Conservation (phyloP, 2,329 filamentous ascomycete genomes). For the Arthrobotrys sphaeroides region DNA sequence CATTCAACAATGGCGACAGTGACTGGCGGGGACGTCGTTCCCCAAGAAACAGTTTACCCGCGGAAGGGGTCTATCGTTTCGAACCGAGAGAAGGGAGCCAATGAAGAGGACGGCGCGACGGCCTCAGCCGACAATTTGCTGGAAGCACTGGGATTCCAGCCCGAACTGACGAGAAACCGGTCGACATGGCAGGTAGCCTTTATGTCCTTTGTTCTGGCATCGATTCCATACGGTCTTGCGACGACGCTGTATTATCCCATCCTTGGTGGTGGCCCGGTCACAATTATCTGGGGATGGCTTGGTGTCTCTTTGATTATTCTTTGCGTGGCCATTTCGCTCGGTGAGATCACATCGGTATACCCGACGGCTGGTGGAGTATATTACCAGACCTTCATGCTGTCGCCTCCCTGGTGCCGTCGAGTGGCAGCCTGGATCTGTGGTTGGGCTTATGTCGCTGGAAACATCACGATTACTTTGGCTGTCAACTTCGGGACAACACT, state of each 20-base stretch:
- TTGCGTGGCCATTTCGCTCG: slow-evolving; percentile 75
- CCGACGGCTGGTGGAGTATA: slow-evolving; percentile 82
- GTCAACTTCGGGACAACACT: slow-evolving; percentile 77
- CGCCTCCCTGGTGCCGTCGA: slow-evolving; percentile 69
- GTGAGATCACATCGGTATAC: slow-evolving; percentile 79
- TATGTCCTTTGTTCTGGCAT: slow-evolving; percentile 79
- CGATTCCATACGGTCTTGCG: slow-evolving; percentile 77
- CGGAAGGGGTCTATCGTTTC: slow-evolving; percentile 38
- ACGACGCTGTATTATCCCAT: slow-evolving; percentile 76
- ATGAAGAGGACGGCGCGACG: slow-evolving; percentile 15
- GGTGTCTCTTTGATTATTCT: slow-evolving; percentile 74
- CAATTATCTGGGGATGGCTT: slow-evolving; percentile 78
- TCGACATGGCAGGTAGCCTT: slow-evolving; percentile 76
- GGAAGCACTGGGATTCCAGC: slow-evolving; percentile 72
- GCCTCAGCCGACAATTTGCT: slow-evolving; percentile 70
- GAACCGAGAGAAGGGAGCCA: slow-evolving; percentile 30
- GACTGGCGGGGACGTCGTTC: slow-evolving; percentile 30
- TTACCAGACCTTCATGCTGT: slow-evolving; percentile 80
- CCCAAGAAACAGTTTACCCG: slow-evolving; percentile 26
- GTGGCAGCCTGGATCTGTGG: slow-evolving; percentile 76
- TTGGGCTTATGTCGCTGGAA: slow-evolving; percentile 80
- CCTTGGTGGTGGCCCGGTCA: slow-evolving; percentile 72
- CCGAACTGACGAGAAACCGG: slow-evolving; percentile 72
- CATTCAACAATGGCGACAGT: slow-evolving; percentile 36
- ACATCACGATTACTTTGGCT: slow-evolving; percentile 83